These are phyloP conservation scores for Aegilops umbellulata DNA, from an alignment of 176 grass and related monocot genomes.

Conservation along the genomic window DNA sequence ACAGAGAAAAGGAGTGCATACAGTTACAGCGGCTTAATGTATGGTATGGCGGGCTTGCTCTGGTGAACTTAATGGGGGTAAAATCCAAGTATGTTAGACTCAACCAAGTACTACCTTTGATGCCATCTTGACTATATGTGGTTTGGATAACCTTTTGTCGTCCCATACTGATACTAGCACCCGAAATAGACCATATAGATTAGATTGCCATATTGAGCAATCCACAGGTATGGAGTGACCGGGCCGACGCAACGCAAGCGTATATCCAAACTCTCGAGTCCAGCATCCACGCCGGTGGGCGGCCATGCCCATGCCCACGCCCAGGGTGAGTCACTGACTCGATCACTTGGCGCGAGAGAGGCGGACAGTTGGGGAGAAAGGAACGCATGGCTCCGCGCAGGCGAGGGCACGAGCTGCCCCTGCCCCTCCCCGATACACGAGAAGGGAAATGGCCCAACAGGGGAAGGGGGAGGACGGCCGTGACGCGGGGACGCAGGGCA, in stretches of 20 bases:
- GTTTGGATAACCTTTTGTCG: not conserved
- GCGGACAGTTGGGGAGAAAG: conserved; percentile 13
- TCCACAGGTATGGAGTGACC: not conserved
- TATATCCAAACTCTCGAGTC: conserved; percentile 32
- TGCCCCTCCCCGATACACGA: conserved; percentile 45
- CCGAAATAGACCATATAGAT: not conserved
- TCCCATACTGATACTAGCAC: not conserved
- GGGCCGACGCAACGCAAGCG: not conserved
- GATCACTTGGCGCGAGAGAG: conserved; percentile 20
- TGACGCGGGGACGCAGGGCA: too few relatives aligned
- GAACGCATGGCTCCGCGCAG: not conserved
- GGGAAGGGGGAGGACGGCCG: not conserved
- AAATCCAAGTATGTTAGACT: not conserved
- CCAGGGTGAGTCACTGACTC: conserved; percentile 12
- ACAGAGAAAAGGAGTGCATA: not conserved
- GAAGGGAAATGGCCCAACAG: conserved; percentile 41
- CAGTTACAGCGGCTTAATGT: not conserved
- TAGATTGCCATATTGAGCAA: not conserved
- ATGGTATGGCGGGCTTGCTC: not conserved
- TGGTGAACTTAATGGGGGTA: not conserved
- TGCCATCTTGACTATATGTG: not conserved
- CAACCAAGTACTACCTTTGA: not conserved
- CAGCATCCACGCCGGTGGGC: not conserved
- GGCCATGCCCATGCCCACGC: conserved; percentile 27
- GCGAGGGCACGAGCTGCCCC: conserved; percentile 29